Conservation (phyloP, 441 rosid genomes). For the Arabidopsis lyrata region DNA sequence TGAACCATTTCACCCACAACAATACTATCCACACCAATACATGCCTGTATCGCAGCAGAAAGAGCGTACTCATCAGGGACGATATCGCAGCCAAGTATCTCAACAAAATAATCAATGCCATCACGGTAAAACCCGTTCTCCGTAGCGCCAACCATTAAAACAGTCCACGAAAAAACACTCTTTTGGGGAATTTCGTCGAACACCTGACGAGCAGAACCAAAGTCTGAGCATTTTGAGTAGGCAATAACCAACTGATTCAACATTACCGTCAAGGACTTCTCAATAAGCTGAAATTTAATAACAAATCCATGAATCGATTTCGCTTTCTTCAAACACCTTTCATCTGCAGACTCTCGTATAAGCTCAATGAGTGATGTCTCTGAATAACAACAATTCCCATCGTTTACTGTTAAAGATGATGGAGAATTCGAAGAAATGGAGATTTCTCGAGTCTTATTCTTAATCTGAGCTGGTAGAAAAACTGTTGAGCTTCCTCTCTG, state of each 20-base stretch:
- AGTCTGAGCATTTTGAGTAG: conserved; percentile 47
- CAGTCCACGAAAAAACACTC: conserved; percentile 54
- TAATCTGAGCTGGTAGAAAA: conserved; percentile 28
- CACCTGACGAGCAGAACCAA: conserved; percentile 43
- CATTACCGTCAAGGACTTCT: conserved; percentile 37
- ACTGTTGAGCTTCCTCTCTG: conserved; percentile 39
- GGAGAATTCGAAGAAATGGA: neutral
- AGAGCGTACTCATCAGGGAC: conserved; percentile 48
- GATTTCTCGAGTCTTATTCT: conserved; percentile 1
- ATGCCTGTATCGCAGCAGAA: conserved; percentile 51
- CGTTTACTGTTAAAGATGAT: conserved; percentile 1
- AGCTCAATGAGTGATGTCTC: conserved; percentile 42
- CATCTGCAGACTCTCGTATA: conserved; percentile 43
- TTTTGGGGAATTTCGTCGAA: conserved; percentile 52
- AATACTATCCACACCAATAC: conserved; percentile 49
- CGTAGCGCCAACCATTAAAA: conserved; percentile 47
- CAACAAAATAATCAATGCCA: conserved; percentile 39
- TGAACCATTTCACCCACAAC: conserved; percentile 49
- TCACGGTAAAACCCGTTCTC: conserved; percentile 45
- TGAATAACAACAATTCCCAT: conserved; percentile 21
- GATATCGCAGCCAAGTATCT: conserved; percentile 40
- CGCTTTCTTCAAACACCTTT: conserved; percentile 35
- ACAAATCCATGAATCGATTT: conserved; percentile 47
- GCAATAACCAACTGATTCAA: conserved; percentile 48
- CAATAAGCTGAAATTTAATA: conserved; percentile 31